phyloP scores from a whole-genome alignment of 2,329 filamentous ascomycete genomes.

The Aspergillus novoparasiticus region DNA sequence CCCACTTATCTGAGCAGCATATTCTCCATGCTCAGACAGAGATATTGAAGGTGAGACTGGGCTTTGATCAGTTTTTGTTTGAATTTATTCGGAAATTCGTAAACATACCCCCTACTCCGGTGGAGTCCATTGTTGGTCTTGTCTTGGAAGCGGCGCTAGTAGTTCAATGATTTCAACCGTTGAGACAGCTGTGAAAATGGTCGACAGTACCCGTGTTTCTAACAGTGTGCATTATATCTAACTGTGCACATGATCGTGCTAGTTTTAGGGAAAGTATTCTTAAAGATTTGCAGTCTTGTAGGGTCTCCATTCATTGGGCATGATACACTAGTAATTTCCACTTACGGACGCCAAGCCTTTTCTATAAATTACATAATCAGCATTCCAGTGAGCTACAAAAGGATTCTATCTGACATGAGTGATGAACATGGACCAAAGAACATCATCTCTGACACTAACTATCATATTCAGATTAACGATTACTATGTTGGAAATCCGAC shows the following conservation, averaged over 20 bases:
- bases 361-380: neutral
- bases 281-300: neutral
- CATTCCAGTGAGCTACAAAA: neutral
- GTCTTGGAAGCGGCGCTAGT: neutral
- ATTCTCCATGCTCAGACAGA: constrained; percentile 35
- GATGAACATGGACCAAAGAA: too few species aligned
- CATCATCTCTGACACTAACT: too few species aligned
- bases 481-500: too few species aligned
- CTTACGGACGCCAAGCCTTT: constrained; percentile 7
- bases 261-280: neutral
- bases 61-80: constrained; percentile 1
- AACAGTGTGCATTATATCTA: constrained; percentile 1
- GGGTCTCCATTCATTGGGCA: constrained; percentile 1
- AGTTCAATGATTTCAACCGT: neutral
- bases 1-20: constrained; percentile 30
- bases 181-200: neutral
- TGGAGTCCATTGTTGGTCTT: constrained; percentile 32
- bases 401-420: too few species aligned
- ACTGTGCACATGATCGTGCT: neutral
- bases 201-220: neutral
- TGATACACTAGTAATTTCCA: constrained; percentile 5
- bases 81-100: neutral
- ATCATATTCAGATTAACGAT: too few species aligned
- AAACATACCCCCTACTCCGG: constrained; percentile 27
- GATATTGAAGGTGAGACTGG: constrained; percentile 19